These are phyloP conservation scores for Silene conica DNA, from an alignment of 148 eudicot species.

Conservation along the genomic window DNA sequence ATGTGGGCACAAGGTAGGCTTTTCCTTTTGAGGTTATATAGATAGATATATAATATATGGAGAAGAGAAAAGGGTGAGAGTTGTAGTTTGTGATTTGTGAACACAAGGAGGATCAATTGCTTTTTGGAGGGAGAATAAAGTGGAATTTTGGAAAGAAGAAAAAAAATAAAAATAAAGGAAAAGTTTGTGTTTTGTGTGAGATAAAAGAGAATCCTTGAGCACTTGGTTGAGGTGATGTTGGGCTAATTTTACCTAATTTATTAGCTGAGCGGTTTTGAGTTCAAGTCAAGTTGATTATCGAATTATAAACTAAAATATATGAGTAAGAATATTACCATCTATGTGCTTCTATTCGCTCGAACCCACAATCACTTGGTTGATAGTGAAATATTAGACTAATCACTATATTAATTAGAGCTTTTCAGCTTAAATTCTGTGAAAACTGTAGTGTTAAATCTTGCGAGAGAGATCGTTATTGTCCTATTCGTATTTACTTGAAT, in stretches of 20 bases:
- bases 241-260: background rate
- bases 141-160: slow-evolving; percentile 37
- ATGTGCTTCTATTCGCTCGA: background rate
- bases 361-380: too few species aligned
- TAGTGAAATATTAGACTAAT: too few species aligned
- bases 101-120: slow-evolving; percentile 74
- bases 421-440: too few species aligned
- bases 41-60: slow-evolving; percentile 23
- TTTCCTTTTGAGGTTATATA: slow-evolving; percentile 29
- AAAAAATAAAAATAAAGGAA: slow-evolving; percentile 18
- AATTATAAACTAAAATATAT: background rate
- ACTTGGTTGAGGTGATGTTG: background rate
- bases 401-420: too few species aligned
- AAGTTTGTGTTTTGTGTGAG: slow-evolving; percentile 19
- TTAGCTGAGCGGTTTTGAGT: background rate
- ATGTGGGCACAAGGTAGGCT: slow-evolving; percentile 27
- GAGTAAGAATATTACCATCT: background rate
- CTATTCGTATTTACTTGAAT: too few species aligned
- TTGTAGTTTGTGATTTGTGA: slow-evolving; percentile 75
- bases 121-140: slow-evolving; percentile 78
- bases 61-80: slow-evolving; percentile 28
- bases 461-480: too few species aligned
- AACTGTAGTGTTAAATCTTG: too few species aligned
- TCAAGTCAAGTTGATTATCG: background rate
- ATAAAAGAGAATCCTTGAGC: slow-evolving; percentile 20